phyloP scores from a whole-genome alignment of 805 yeast species.

The Metschnikowia cerradonensis region DNA sequence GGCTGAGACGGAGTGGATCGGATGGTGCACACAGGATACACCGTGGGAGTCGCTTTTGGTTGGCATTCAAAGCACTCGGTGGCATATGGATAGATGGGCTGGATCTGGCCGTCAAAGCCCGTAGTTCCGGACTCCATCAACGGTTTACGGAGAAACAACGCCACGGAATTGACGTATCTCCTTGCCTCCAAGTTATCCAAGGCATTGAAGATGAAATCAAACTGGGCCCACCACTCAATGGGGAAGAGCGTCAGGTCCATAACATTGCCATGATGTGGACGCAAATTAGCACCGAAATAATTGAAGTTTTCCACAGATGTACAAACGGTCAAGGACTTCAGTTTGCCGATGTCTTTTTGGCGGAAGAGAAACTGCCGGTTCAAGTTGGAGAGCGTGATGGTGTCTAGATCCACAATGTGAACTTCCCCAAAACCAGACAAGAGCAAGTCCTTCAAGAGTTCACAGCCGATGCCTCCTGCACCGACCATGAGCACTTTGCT shows the following conservation, averaged over 20 bases:
- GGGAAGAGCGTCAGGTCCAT: slow-evolving; percentile 73
- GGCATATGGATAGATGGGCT: slow-evolving; percentile 76
- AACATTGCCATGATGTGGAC: slow-evolving; percentile 83
- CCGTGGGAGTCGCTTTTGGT: slow-evolving; percentile 80
- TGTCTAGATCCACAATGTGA: slow-evolving; percentile 91
- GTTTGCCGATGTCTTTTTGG: slow-evolving; percentile 81
- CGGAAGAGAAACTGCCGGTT: slow-evolving; percentile 92
- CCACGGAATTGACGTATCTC: slow-evolving; percentile 79
- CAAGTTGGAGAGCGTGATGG: slow-evolving; percentile 86
- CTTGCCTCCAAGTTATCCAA: slow-evolving; percentile 92
- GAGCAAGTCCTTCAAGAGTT: slow-evolving; percentile 73
- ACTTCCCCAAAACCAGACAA: slow-evolving; percentile 81
- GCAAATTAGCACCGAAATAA: slow-evolving; percentile 53
- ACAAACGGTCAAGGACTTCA: slow-evolving; percentile 82
- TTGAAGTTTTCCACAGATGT: slow-evolving; percentile 75
- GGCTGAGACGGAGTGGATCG: slow-evolving; percentile 96
- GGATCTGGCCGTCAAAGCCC: slow-evolving; percentile 91
- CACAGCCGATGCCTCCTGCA: slow-evolving; percentile 97
- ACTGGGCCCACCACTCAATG: slow-evolving; percentile 66
- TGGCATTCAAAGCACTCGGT: slow-evolving; percentile 95
- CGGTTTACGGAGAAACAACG: slow-evolving; percentile 68
- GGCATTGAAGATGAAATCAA: slow-evolving; percentile 83
- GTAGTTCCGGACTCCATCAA: slow-evolving; percentile 93
- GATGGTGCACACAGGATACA: slow-evolving; percentile 94
- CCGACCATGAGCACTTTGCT: slow-evolving; percentile 79